Evolutionary conservation across 2,329 filamentous ascomycete species (phyloP).

Genomic region (Coniella lustricola): DNA sequence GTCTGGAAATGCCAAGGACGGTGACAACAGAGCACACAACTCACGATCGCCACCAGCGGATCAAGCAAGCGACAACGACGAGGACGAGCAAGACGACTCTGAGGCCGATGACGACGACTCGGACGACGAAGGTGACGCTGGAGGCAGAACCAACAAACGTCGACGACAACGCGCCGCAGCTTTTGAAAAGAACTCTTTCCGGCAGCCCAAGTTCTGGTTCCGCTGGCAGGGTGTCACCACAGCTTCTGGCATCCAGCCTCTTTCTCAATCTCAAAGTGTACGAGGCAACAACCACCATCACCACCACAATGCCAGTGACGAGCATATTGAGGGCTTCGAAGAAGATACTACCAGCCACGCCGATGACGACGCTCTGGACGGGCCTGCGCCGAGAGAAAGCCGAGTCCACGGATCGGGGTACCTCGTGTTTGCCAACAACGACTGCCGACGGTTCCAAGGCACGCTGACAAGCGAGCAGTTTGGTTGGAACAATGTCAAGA

Average conservation of each 20-base stretch:
- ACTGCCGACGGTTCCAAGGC: conserved; percentile 20
- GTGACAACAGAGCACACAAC: no score
- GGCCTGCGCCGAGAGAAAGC: neutral
- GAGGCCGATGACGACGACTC: conserved; percentile 5
- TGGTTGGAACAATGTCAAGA: conserved; percentile 19
- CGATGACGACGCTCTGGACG: neutral
- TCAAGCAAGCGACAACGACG: neutral
- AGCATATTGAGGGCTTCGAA: neutral
- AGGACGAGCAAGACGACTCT: neutral
- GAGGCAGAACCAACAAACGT: neutral
- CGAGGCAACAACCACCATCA: no score
- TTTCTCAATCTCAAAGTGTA: no score
- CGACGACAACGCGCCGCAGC: conserved; percentile 15
- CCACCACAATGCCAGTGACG: no score
- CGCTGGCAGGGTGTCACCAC: conserved; percentile 15
- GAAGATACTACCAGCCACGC: neutral
- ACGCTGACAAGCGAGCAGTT: conserved; percentile 20
- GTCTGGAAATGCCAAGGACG: no score
- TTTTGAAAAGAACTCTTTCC: conserved; percentile 22
- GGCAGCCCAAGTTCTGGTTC: conserved; percentile 22
- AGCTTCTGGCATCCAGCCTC: neutral
- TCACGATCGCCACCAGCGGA: neutral
- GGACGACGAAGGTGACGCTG: conserved; percentile 5
- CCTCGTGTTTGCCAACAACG: conserved; percentile 21
- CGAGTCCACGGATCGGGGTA: conserved; percentile 18